These are phyloP conservation scores for Aphanomyces invadans DNA, from an alignment of 352 stramenopile genomes.

Conservation along the genomic window DNA sequence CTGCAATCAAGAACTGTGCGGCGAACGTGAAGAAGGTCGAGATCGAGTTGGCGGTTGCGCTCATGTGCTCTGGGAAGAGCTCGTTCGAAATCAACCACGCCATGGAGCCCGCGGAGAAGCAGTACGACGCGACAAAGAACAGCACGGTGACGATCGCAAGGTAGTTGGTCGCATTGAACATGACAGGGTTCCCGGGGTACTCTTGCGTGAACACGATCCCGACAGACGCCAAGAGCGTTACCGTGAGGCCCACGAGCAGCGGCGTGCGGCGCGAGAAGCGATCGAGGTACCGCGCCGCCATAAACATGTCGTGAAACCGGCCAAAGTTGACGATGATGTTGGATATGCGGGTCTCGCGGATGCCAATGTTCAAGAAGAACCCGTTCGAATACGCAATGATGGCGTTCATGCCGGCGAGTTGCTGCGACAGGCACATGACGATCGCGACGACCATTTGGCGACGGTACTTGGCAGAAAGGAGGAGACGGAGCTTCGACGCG, in stretches of 20 bases:
- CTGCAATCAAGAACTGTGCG: slow-evolving; percentile 41
- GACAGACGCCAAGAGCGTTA: slow-evolving; percentile 4
- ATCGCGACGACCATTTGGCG: slow-evolving; percentile 18
- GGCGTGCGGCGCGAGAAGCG: slow-evolving; percentile 13
- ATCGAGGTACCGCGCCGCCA: slow-evolving; percentile 8
- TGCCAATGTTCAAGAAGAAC: slow-evolving; percentile 10
- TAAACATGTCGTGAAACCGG: neutral
- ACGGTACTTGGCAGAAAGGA: slow-evolving; percentile 27
- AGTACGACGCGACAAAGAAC: slow-evolving; percentile 14
- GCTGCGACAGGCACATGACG: slow-evolving; percentile 7
- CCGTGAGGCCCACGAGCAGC: slow-evolving; percentile 23
- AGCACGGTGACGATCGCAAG: slow-evolving; percentile 48
- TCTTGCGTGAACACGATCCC: slow-evolving; percentile 20
- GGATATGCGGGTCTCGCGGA: slow-evolving; percentile 11
- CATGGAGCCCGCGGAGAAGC: slow-evolving; percentile 42
- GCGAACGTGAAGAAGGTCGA: slow-evolving; percentile 47
- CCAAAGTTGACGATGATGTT: slow-evolving; percentile 23
- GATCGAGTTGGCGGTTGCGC: slow-evolving; percentile 39
- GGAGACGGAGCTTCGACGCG: slow-evolving; percentile 22
- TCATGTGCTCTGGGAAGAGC: slow-evolving; percentile 50
- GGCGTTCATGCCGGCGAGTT: slow-evolving; percentile 16
- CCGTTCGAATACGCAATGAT: slow-evolving; percentile 23
- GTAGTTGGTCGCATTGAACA: slow-evolving; percentile 3
- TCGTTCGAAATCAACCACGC: slow-evolving; percentile 43
- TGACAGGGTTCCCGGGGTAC: neutral